Conservation (phyloP, 2,329 filamentous ascomycete genomes). For the Thermothelomyces thermophilus region DNA sequence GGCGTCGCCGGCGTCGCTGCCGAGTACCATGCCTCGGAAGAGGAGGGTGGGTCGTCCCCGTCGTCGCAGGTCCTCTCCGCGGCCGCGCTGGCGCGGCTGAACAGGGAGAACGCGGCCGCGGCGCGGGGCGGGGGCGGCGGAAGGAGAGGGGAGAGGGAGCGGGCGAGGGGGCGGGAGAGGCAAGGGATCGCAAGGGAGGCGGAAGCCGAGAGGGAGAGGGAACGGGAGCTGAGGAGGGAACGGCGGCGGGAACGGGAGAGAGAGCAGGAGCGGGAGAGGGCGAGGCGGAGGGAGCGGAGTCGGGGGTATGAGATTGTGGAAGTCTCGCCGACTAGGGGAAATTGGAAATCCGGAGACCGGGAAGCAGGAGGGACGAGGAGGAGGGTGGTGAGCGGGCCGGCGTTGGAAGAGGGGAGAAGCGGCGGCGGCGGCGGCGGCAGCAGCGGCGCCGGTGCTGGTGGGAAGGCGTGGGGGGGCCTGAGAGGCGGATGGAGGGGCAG, state of each 20-base stretch:
- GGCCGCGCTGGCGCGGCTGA: conserved; percentile 16
- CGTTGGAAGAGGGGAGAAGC: conserved; percentile 21
- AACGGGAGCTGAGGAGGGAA: conserved; percentile 10
- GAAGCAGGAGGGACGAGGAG: conserved; percentile 2
- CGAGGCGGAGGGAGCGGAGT: conserved; percentile 13
- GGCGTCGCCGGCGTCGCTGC: not conserved
- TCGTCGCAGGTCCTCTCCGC: conserved; percentile 12
- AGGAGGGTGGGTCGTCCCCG: not conserved
- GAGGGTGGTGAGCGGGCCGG: conserved; percentile 22
- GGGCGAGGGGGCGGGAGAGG: conserved; percentile 11
- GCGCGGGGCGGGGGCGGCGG: not conserved
- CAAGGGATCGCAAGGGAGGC: conserved; percentile 11
- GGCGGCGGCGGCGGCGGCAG: conserved; percentile 8
- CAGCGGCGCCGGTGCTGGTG: conserved; percentile 12
- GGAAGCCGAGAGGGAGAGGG: conserved; percentile 9
- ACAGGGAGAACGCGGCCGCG: conserved; percentile 10
- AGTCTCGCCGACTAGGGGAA: conserved; percentile 3
- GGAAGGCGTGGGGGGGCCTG: conserved; percentile 9
- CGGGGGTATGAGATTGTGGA: conserved; percentile 14
- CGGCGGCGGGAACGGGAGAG: conserved; percentile 11
- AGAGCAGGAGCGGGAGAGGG: conserved; percentile 13
- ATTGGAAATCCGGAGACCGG: not conserved
- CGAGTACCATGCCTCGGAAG: not conserved
- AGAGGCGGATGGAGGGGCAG: conserved; percentile 32
- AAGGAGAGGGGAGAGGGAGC: conserved; percentile 1